phyloP scores from a whole-genome alignment of 1,139 yeast species.

The Taphrina populina region DNA sequence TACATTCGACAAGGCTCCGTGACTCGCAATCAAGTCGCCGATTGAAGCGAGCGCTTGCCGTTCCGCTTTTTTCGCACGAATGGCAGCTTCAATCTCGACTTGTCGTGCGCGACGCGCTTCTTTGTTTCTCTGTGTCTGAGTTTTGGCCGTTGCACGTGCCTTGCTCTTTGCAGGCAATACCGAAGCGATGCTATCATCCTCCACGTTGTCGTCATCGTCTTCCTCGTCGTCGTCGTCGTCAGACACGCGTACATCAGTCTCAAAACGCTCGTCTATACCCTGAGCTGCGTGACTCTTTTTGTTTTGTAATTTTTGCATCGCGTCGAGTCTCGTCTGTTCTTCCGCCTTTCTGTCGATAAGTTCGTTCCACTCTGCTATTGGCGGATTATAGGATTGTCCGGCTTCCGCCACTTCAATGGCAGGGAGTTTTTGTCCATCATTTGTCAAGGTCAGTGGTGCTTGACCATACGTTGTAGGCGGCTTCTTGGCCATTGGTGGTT shows the following conservation, averaged over 20 bases:
- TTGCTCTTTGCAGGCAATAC: conserved; percentile 43
- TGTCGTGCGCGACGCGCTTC: conserved; percentile 47
- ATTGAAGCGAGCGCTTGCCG: conserved; percentile 27
- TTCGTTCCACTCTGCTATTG: conserved; percentile 76
- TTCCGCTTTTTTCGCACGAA: conserved; percentile 23
- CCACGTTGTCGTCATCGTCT: conserved; percentile 44
- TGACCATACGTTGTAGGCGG: conserved; percentile 59
- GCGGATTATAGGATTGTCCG: conserved; percentile 92
- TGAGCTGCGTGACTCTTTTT: conserved; percentile 50
- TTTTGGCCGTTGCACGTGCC: conserved; percentile 50
- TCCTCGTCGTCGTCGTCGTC: conserved; percentile 50
- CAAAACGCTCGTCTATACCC: conserved; percentile 48
- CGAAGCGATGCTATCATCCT: conserved; percentile 39
- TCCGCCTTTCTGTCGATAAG: conserved; percentile 66
- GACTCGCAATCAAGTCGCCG: conserved; percentile 4
- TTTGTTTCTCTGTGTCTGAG: conserved; percentile 65
- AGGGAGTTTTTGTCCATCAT: conserved; percentile 40
- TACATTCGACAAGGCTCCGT: conserved; percentile 3
- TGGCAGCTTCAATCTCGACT: conserved; percentile 15
- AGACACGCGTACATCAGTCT: conserved; percentile 51
- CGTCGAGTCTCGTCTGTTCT: conserved; percentile 65
- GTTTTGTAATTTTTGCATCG: conserved; percentile 51
- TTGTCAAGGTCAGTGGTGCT: conserved; percentile 54
- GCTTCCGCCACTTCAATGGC: conserved; percentile 63
- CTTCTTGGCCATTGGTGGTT: conserved; percentile 45